Evolutionary conservation across 495 filamentous ascomycete genomes (phyloP).

Genomic region (Annulohypoxylon stygium): DNA sequence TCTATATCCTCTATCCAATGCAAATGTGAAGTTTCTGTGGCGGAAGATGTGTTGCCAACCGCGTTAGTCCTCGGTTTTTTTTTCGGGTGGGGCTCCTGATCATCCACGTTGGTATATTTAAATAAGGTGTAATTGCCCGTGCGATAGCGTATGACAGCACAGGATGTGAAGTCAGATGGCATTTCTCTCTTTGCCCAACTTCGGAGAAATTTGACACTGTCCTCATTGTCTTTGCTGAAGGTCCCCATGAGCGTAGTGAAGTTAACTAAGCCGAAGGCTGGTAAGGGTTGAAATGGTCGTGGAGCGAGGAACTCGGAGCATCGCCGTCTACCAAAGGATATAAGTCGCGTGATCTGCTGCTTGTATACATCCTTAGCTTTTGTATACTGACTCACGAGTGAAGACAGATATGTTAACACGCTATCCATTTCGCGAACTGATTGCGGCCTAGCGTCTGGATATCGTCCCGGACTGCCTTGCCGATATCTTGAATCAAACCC

Average conservation of each 20-base stretch:
- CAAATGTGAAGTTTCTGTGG: neutral
- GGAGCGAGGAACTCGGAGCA: neutral
- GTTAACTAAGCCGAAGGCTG: neutral
- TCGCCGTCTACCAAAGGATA: neutral
- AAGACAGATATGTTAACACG: neutral
- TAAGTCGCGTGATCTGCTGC: neutral
- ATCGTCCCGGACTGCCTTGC: neutral
- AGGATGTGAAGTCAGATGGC: neutral
- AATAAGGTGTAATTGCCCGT: neutral
- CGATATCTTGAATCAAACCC: neutral
- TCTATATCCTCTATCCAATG: neutral
- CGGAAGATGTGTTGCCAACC: neutral
- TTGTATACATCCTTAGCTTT: neutral
- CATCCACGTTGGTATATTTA: neutral
- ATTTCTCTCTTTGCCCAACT: neutral
- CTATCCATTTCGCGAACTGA: neutral
- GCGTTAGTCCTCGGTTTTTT: neutral
- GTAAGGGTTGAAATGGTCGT: neutral
- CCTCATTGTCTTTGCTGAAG: neutral
- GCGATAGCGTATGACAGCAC: neutral
- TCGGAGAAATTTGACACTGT: neutral
- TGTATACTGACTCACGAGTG: neutral
- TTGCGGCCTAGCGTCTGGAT: neutral
- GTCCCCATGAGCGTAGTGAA: neutral
- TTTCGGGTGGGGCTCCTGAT: neutral